Evolutionary conservation across 202 grass and related monocot genomes (phyloP), one percentile per base, ranked within the genome.

Genomic region (Zoysia matrella): DNA sequence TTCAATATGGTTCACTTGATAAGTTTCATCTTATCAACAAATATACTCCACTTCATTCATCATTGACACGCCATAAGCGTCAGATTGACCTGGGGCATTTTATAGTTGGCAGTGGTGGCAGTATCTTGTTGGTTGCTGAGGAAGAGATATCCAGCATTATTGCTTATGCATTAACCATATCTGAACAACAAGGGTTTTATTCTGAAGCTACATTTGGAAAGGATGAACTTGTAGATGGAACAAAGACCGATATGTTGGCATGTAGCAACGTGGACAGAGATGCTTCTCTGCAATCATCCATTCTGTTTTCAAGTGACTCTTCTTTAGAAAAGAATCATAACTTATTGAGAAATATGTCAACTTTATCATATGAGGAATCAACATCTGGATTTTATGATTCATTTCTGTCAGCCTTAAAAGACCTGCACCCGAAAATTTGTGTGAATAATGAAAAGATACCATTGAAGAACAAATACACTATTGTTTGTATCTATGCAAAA

Each of bases 101-200:
- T 91, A 60, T 68, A 50, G 84, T 91, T 86, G 87, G 92, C 36
- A 83, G 57, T 36, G 71, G 85, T 82, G 92, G 89, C 65, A 90
- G 88, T 78, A 75, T 93, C 48, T 70, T 93, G 52, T 93, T 87
- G 52, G 69, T 91, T 58, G 78, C 69, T 7, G 90, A 93, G 83
- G 85, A 93, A 88, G 92, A 95, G 70, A 66, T 91, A 65, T 98
- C 95, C 63, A 98, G 95, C 60, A 84, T 98, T 50, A 93, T 98
- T 81, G 90, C 90, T 76, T 86, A 82, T 76, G 90, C 89, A 47
- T 69, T 98, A 75, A 77, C 81, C 54, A 79, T 90, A 84, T 91
- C 84, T 65, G 90, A 95, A 85, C 86, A 93, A 54, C 83, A 86
- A 67, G 80, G 79, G 69, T 65, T 82, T 76, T 81, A 75, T 74